Conservation (phyloP, 331 rosid species). For the Cucumis variabilis region DNA sequence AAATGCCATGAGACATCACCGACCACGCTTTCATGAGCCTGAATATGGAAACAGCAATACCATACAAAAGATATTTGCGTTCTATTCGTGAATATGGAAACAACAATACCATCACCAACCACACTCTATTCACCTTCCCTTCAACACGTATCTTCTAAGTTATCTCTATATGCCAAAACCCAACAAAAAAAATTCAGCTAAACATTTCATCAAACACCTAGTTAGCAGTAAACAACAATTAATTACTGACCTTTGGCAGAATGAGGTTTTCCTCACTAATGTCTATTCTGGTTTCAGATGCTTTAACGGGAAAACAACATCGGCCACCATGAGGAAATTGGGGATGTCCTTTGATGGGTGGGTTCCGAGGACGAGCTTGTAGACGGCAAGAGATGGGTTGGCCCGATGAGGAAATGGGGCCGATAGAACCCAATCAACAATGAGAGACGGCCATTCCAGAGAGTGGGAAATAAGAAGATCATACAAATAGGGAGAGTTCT, state of each 20-base stretch:
- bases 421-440: conserved; percentile 79
- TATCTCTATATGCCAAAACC: conserved; percentile 60
- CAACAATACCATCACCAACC: neutral
- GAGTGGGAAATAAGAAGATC: conserved; percentile 79
- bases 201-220: conserved; percentile 35
- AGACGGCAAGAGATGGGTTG: conserved; percentile 60
- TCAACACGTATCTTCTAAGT: conserved; percentile 67
- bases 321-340: conserved; percentile 78
- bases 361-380: conserved; percentile 75
- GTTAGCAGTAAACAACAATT: neutral
- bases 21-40: conserved; percentile 77
- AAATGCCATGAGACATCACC: conserved; percentile 87
- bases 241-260: conserved; percentile 64
- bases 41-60: conserved; percentile 20
- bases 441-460: conserved; percentile 95
- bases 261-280: conserved; percentile 40
- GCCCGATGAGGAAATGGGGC: conserved; percentile 50
- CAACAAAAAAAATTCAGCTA: conserved; percentile 25
- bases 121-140: conserved; percentile 85
- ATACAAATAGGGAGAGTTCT: conserved; percentile 78
- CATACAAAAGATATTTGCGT: no score
- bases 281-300: conserved; percentile 40
- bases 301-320: conserved; percentile 56
- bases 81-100: conserved; percentile 35
- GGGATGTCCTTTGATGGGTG: conserved; percentile 71